Evolutionary conservation across 768 basidiomycete species (phyloP), one percentile per base, ranked within the genome.

Genomic region (Asterophora parasitica): DNA sequence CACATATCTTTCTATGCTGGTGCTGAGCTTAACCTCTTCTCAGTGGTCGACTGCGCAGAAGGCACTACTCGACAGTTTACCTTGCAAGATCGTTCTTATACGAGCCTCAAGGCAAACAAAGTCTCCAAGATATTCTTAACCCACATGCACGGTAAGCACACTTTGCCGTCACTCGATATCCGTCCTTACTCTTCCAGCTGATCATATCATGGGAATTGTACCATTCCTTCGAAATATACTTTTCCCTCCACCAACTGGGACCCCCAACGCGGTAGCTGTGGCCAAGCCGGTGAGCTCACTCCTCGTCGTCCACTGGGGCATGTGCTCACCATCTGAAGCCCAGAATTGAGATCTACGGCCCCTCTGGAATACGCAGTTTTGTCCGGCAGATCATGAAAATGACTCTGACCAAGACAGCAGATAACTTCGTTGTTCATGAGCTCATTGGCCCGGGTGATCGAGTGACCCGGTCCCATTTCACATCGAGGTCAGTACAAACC

Each of bases 11-110:
- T 17, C 16, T 20, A 19, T 40, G 9, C 34, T n/a, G 11, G 17
- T 11, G 17, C 8, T 31, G 12, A 43, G 27, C 19, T 17, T 39
- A 34, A 48, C 39, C n/a, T 20, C 27, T 17, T 45, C 23, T 46
- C 51, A 59, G 87, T 91, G 83, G 75, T 91, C 16, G 88, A 91
- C 61, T 88, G 88, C 64, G 88, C 85, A 11, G 87, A 90, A 65
- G 89, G 89, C 30, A 89, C 88, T 10, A 66, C 77, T 11, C 72
- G 84, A 20, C 88, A 91, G 59, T 82, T 90, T 53, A 65, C 69
- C 13, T 64, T 68, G 4, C 82, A 85, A 49, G 79, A 81, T 46
- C 55, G 56, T 52, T 52, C 34, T 46, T 63, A 52, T 40, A 56
- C 58, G 33, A 56, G 58, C 41, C 57, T 81, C 46, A 74, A 70